Base-by-base conservation (phyloP, 768 basidiomycete genomes). In the Hebeloma cylindrosporum region DNA sequence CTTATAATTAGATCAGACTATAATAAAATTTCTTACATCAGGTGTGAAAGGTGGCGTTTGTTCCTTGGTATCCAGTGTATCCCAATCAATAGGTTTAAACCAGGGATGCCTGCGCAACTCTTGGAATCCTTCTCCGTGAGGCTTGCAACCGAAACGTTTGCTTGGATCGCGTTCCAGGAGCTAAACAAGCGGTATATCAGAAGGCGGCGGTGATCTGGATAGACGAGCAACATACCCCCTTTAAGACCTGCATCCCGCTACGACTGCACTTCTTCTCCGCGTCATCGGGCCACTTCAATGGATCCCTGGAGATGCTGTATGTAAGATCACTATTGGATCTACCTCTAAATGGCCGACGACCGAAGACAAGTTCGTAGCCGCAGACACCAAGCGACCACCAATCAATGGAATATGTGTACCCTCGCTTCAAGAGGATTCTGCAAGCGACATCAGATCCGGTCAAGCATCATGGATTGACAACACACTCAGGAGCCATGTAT, bases 301-400 rank as follows among this genome's bases (percentile, higher is more conserved):
- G 72, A 54, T 98, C 95, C 60, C 87, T 88, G 31, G 89, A 75
- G 57, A 99, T 98, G 55, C 92, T 85, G 61, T 93, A 85, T 2
- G 94, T 96, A 28, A 99, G 73, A 54, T 92, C 91, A 51, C 78
- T 86, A 66, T 97, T 98, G 23, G 93, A 91, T 60, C 90, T 83
- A 8, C 96, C 95, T 30, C 94, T 77, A 74, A 95, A 96, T 1
- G 93, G 93, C 30, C 93, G 78, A 43, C 88, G 82, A 21, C 93
- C 93, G 57, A 95, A 95, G 18, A 94, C 77, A 17, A 97, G 78
- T 59, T 97, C 93, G 61, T 89, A 95, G 36, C 88, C 84, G 64
- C 92, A 89, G 43, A 97, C 88, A 13, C 93, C 93, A 0, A 97
- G 79, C 14, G 92, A 94, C 93, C 93, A 97, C 89, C 92, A 96